Evolutionary conservation across 2,329 filamentous ascomycete species (phyloP), one percentile per base, ranked within the genome.

Genomic region (Pseudohalonectria lignicola): DNA sequence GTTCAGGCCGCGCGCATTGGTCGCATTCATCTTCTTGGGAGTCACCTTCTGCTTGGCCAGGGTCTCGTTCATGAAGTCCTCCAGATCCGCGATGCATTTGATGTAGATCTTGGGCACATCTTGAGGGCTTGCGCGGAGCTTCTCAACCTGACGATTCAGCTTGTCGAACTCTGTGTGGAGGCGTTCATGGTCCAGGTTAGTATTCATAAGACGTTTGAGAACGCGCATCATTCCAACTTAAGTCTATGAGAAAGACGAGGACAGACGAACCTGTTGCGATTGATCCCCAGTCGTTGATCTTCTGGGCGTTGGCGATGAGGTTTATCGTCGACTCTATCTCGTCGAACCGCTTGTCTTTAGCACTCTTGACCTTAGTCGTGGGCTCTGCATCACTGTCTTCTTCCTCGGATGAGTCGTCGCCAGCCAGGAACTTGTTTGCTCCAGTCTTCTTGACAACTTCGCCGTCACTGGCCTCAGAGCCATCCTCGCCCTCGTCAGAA

Each of bases 11-110:
- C 87, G 86, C 48, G 87, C 83, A 57, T 90, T 93, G 56, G 82
- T 92, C 45, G 88, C 87, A 67, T 94, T 98, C 88, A 96, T 94
- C 75, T 95, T 96, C 78, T 95, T 95, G 46, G 82, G 79, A 3
- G 85, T 84, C 49, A 93, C 84, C 71, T 98, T 98, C 59, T 94
- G 86, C 74, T 95, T 95, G 53, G 87, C 79, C 47, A 94, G 76
- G 18, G 88, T 81, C 69, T 98, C 93, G 57, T 88, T 88, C 73
- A 95, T 84, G 57, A 83, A 78, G 53, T 94, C 88, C 66, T 98
- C 92, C 47, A 98, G 72, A 57, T 98, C 90, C 52, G 90, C 83
- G 48, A 96, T 77, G 49, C 83, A 81, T 68, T 92, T 88, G 63
- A 98, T 80, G 66, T 95, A 98, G 45, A 82, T 64, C 71, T 94